Evolutionary conservation across 306 rosid species (phyloP), one percentile per base, ranked within the genome.

Genomic region (Castanopsis chinensis): DNA sequence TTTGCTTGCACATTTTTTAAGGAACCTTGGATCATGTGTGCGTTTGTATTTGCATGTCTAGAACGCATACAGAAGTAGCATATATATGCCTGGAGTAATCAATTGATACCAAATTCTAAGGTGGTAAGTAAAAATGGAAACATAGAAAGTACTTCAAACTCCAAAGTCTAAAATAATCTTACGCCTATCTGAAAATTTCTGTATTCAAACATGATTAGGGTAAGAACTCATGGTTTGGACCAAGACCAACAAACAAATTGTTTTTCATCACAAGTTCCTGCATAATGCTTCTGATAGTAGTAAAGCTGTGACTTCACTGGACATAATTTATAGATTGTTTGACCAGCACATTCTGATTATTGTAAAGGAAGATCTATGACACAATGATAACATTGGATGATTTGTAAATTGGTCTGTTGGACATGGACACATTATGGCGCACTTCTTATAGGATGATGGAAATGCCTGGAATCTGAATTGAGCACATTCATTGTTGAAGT

Each of bases 71-170:
- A 54, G 68, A 61, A 21, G 52, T 54, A 56, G 45, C 43, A 77
- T 65, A 65, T 58, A 58, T 61, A 18, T 78, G 21, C 25, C 76
- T 70, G n/a, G 69, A 73, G 80, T 69, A 11, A 51, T 19, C 64
- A 18, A 37, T 72, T 13, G 63, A 76, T 60, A 37, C 74, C 27
- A 30, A 60, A 56, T 8, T 25, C 52, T 56, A 19, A 33, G 51
- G 51, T 33, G 27, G 51, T 33, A 67, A 32, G 15, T 12, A 20
- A 2, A 49, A 49, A 15, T 49, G 17, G 33, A 23, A 60, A 23
- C 27, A 23, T 23, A 20, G 67, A 21, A 60, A 30, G 30, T 21
- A 25, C 67, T 60, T 23, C 71, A 19, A 28, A 65, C n/a, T 65
- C 23, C 25, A 65, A 43, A 33, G 0, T 65, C 71, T 18, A 33